These are phyloP conservation scores for Cercospora sp. DNA, from an alignment of 2,329 filamentous ascomycete species.

Conservation along the genomic window DNA sequence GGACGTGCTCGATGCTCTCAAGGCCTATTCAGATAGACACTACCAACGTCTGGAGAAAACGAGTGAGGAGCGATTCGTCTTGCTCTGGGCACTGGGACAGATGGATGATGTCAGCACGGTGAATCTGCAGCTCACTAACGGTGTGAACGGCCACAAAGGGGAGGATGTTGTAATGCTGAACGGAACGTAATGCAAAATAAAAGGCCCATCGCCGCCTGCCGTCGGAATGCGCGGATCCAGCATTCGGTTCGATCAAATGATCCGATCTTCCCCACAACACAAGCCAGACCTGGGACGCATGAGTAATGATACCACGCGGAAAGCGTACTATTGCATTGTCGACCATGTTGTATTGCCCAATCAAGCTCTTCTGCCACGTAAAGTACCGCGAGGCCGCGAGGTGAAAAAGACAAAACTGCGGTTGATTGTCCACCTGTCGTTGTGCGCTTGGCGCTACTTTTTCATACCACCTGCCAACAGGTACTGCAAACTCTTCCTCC, in stretches of 20 bases:
- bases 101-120: constrained; percentile 69
- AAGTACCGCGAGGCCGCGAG: not conserved
- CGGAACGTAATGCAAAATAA: not conserved
- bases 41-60: constrained; percentile 87
- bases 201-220: not conserved
- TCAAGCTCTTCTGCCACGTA: not conserved
- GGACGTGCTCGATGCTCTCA: constrained; percentile 83
- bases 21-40: constrained; percentile 88
- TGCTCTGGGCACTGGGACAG: constrained; percentile 88
- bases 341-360: not conserved
- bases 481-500: not conserved
- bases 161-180: constrained; percentile 29
- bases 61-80: constrained; percentile 88
- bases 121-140: constrained; percentile 15
- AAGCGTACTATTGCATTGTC: not conserved
- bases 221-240: not conserved
- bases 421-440: not conserved
- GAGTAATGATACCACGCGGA: not conserved
- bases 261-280: not conserved
- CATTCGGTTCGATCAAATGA: not conserved
- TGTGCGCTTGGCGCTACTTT: not conserved
- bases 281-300: not conserved
- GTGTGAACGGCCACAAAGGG: constrained; percentile 18
- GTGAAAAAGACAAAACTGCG: not conserved
- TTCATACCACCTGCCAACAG: not conserved